These are phyloP conservation scores for Trifolium dubium DNA, from an alignment of 306 rosid species.

Conservation along the genomic window DNA sequence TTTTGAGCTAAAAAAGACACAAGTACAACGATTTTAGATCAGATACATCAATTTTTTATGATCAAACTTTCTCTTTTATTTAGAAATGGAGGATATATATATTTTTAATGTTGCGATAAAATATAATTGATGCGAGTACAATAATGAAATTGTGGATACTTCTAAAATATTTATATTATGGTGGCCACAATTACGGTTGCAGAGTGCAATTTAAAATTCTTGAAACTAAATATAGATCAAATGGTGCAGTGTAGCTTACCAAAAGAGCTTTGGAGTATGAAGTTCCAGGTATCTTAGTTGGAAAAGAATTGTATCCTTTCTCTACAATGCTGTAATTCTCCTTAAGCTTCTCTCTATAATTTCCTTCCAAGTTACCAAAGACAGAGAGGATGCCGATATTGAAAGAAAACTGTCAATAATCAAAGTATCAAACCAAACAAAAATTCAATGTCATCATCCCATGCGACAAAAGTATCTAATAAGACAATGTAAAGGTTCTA, in stretches of 20 bases:
- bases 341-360: constrained; percentile 62
- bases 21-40: too few relatives aligned
- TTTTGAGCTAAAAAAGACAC: too few relatives aligned
- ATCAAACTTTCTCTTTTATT: too few relatives aligned
- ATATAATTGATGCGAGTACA: too few relatives aligned
- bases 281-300: constrained; percentile 69
- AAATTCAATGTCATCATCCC: neutral
- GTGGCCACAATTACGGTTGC: neutral
- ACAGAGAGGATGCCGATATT: constrained; percentile 75
- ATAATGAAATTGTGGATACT: too few relatives aligned
- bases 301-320: constrained; percentile 91
- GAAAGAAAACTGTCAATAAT: constrained; percentile 66
- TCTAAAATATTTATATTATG: neutral
- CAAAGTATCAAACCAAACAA: constrained; percentile 42
- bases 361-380: constrained; percentile 63
- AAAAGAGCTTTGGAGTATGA: constrained; percentile 76
- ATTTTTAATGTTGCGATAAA: too few relatives aligned
- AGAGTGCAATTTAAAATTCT: neutral
- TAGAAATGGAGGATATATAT: too few relatives aligned
- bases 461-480: too few relatives aligned
- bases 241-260: constrained; percentile 48
- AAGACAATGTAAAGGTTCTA: too few relatives aligned
- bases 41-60: too few relatives aligned
- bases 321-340: constrained; percentile 72
- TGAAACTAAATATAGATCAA: neutral